phyloP scores from a whole-genome alignment of 163 green algal species.

The Chloromonas sp. region DNA sequence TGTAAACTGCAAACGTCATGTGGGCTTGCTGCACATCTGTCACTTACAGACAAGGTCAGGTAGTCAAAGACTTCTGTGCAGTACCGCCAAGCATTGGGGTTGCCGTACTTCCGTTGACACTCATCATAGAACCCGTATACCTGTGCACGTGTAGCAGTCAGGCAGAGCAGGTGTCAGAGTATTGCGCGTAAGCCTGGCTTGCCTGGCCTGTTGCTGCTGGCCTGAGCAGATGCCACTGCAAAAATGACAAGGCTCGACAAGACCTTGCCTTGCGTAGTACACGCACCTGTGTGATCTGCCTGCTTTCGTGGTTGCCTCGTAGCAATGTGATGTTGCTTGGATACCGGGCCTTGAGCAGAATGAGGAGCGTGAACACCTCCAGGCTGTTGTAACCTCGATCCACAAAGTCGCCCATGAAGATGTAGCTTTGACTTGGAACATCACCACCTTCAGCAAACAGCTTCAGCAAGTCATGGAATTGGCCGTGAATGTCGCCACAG shows the following conservation, averaged over 20 bases:
- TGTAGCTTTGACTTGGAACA: slow-evolving; percentile 96
- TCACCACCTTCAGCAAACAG: slow-evolving; percentile 94
- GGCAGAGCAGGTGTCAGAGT: no score
- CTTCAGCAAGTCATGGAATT: slow-evolving; percentile 98
- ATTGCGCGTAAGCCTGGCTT: no score
- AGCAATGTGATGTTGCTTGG: slow-evolving; percentile 97
- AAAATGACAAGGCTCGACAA: neutral
- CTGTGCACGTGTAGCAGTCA: slow-evolving; percentile 31
- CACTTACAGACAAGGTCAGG: slow-evolving; percentile 86
- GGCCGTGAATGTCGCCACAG: slow-evolving; percentile 98
- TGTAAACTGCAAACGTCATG: neutral
- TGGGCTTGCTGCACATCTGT: no score
- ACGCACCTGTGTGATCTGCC: slow-evolving; percentile 95
- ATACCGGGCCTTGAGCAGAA: slow-evolving; percentile 94
- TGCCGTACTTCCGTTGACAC: slow-evolving; percentile 99
- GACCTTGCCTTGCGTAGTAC: neutral
- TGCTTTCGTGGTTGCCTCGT: slow-evolving; percentile 94
- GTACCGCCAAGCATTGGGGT: slow-evolving; percentile 95
- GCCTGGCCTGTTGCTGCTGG: no score
- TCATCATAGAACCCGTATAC: slow-evolving; percentile 99
- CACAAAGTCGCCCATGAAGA: slow-evolving; percentile 99
- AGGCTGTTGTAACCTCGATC: slow-evolving; percentile 98
- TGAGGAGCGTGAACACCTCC: slow-evolving; percentile 96
- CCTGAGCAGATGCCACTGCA: no score
- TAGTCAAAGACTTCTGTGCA: slow-evolving; percentile 99